phyloP scores from a whole-genome alignment of 352 stramenopile genomes.

The Blastocystis sp. region DNA sequence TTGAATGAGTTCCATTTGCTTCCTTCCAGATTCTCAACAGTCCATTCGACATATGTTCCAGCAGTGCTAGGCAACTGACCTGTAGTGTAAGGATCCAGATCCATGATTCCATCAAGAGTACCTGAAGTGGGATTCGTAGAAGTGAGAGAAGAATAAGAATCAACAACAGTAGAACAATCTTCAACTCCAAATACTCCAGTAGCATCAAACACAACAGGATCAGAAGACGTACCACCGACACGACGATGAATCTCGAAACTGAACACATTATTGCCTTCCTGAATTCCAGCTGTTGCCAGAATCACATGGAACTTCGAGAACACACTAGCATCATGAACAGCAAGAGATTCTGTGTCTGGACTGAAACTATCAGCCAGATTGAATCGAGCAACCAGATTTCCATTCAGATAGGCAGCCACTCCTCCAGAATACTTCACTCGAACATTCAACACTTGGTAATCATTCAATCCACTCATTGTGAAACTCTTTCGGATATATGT shows the following conservation, averaged over 20 bases:
- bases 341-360: neutral
- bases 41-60: neutral
- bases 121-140: neutral
- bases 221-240: neutral
- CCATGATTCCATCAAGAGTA: neutral
- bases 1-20: slow-evolving; percentile 22
- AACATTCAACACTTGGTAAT: slow-evolving; percentile 8
- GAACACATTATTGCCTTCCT: neutral
- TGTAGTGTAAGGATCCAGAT: slow-evolving; percentile 1
- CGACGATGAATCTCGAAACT: slow-evolving; percentile 2
- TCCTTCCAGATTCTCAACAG: slow-evolving; percentile 19
- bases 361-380: neutral
- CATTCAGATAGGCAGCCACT: slow-evolving; percentile 28
- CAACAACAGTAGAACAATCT: neutral
- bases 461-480: neutral
- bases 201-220: neutral
- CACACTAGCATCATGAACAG: neutral
- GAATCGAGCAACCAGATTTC: neutral
- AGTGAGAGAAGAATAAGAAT: neutral
- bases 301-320: slow-evolving; percentile 43
- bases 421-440: slow-evolving; percentile 34
- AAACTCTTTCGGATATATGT: neutral
- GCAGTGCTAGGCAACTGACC: neutral
- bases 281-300: neutral
- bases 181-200: slow-evolving; percentile 27